These are phyloP conservation scores for Aspergillus awamori DNA, from an alignment of 2,329 filamentous ascomycete genomes.

Conservation along the genomic window DNA sequence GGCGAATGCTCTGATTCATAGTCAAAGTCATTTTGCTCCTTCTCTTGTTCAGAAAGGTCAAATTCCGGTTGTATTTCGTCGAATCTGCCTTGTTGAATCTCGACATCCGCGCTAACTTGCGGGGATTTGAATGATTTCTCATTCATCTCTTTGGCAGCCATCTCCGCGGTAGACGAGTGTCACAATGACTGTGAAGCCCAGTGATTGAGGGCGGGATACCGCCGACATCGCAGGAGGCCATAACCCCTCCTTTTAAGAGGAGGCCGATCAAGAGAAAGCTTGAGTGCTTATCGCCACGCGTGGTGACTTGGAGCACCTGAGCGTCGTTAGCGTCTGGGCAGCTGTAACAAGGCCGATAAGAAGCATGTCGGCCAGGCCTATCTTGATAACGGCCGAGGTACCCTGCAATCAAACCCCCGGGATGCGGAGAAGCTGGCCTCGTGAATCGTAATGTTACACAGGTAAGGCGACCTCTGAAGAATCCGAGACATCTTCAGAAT, in stretches of 20 bases:
- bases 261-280: not conserved
- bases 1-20: conserved; percentile 32
- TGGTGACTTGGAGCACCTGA: not conserved
- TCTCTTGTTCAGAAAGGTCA: conserved; percentile 1
- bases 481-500: not conserved
- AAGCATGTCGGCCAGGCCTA: not conserved
- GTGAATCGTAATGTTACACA: not conserved
- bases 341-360: conserved; percentile 1
- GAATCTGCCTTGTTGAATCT: conserved; percentile 18
- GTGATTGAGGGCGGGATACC: too few species aligned
- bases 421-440: not conserved
- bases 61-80: conserved; percentile 8
- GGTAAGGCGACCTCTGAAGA: not conserved
- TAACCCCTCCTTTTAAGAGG: not conserved
- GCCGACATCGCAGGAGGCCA: conserved; percentile 1
- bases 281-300: conserved; percentile 7
- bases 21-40: conserved; percentile 22
- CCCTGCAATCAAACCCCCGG: not conserved
- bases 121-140: conserved; percentile 9
- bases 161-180: not conserved
- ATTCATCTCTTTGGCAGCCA: conserved; percentile 16
- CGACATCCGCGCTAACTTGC: conserved; percentile 12
- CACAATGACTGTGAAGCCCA: not conserved
- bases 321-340: not conserved
- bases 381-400: conserved; percentile 8